Conservation (phyloP, 768 basidiomycete species). For the Pulveroboletus sp. region DNA sequence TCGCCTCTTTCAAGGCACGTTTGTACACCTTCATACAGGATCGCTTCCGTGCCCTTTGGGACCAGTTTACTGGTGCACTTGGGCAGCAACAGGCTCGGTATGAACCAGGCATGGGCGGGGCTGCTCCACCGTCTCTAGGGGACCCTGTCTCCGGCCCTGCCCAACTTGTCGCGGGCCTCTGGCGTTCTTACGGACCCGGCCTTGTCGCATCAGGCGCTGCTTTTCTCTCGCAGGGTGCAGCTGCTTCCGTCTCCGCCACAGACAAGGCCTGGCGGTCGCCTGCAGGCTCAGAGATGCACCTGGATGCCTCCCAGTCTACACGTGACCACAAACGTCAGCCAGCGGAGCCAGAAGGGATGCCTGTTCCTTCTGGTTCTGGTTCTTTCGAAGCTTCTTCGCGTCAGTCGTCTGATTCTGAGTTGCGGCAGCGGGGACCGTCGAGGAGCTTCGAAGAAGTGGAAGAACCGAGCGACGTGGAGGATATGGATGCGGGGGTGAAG, state of each 20-base stretch:
- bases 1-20: slow-evolving; percentile 60
- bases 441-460: slow-evolving; percentile 63
- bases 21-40: slow-evolving; percentile 66
- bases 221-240: slow-evolving; percentile 52
- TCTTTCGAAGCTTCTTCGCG: slow-evolving; percentile 34
- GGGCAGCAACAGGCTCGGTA: slow-evolving; percentile 34
- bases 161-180: slow-evolving; percentile 63
- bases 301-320: slow-evolving; percentile 29
- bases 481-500: slow-evolving; percentile 28
- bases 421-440: slow-evolving; percentile 46
- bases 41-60: slow-evolving; percentile 64
- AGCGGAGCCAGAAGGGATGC: slow-evolving; percentile 42
- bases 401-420: slow-evolving; percentile 40
- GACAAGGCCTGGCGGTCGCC: slow-evolving; percentile 27
- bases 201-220: slow-evolving; percentile 68
- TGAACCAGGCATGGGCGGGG: slow-evolving; percentile 22
- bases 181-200: slow-evolving; percentile 76
- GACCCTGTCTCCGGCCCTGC: slow-evolving; percentile 63
- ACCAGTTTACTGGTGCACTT: slow-evolving; percentile 49
- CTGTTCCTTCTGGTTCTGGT: slow-evolving; percentile 32
- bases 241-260: slow-evolving; percentile 34
- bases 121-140: slow-evolving; percentile 43
- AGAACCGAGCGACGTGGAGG: slow-evolving; percentile 69
- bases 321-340: slow-evolving; percentile 49
- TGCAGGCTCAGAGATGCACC: slow-evolving; percentile 30